Percentiles rank a stretch among this genome's conserved stretches.
Conservation (phyloP, 1,284 basidiomycete genomes). For the Apiotrichum gamsii region DNA sequence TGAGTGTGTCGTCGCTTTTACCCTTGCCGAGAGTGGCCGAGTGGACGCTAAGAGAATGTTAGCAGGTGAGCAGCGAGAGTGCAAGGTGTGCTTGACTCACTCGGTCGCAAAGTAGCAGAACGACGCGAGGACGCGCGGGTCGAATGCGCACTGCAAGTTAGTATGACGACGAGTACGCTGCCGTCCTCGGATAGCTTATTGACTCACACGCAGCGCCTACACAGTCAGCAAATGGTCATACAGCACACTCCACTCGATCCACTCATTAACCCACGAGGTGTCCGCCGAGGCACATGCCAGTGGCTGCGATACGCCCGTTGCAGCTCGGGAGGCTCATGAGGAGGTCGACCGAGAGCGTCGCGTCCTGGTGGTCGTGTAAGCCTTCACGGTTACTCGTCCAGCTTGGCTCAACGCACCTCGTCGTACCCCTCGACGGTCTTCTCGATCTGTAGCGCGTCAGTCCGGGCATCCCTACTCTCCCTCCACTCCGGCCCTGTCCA, state of each 20-base stretch:
- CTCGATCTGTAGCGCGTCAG: constrained; percentile 56
- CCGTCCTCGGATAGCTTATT: no score
- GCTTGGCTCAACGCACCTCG: constrained; percentile 53
- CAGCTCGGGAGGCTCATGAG: constrained; percentile 67
- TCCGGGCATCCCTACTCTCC: neutral
- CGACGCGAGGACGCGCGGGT: constrained; percentile 69
- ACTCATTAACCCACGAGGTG: constrained; percentile 49
- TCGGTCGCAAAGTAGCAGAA: constrained; percentile 94
- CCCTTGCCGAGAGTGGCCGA: constrained; percentile 77
- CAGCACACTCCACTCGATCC: neutral
- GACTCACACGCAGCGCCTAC: constrained; percentile 55
- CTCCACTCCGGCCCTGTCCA: neutral
- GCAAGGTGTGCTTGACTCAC: constrained; percentile 16
- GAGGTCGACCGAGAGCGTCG: constrained; percentile 67
- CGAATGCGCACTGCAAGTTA: constrained; percentile 66
- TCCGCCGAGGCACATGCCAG: constrained; percentile 50
- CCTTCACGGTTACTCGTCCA: no score
- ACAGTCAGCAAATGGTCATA: no score
- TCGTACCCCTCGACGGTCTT: constrained; percentile 77
- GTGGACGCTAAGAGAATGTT: constrained; percentile 60
- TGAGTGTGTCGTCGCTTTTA: constrained; percentile 66
- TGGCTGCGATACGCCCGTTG: constrained; percentile 72
- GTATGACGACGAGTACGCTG: no score
- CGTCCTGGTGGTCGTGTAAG: constrained; percentile 68
- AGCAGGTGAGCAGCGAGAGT: constrained; percentile 1